phyloP scores from a whole-genome alignment of 768 basidiomycete genomes.

The Mycena indigotica region DNA sequence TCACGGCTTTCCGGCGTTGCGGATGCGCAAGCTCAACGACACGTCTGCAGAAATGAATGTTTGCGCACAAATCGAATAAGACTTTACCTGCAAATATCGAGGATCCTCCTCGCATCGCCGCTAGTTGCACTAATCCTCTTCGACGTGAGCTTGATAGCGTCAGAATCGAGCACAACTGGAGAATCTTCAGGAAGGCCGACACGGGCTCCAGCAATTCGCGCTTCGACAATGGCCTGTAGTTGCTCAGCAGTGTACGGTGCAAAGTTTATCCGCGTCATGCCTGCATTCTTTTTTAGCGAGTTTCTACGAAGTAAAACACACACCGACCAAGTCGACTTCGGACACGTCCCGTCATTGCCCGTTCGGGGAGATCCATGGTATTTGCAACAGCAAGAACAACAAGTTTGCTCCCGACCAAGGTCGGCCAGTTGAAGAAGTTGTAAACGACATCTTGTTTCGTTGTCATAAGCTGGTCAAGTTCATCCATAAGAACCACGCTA shows the following conservation, averaged over 20 bases:
- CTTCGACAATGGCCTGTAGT: constrained; percentile 83
- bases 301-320: background rate
- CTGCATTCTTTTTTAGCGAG: constrained; percentile 38
- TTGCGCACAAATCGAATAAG: background rate
- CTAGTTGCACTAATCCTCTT: constrained; percentile 73
- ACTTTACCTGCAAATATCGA: constrained; percentile 86
- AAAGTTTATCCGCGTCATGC: constrained; percentile 91
- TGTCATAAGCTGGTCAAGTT: constrained; percentile 95
- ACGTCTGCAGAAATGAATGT: constrained; percentile 48
- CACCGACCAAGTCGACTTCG: constrained; percentile 83
- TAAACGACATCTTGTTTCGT: constrained; percentile 98
- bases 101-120: constrained; percentile 89
- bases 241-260: constrained; percentile 81
- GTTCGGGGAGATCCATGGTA: constrained; percentile 96
- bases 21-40: constrained; percentile 78
- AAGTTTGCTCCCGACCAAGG: constrained; percentile 81
- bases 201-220: constrained; percentile 66
- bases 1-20: constrained; percentile 54
- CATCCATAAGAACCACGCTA: constrained; percentile 97
- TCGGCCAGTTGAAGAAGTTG: constrained; percentile 99
- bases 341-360: constrained; percentile 90
- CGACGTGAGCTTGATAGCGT: constrained; percentile 85
- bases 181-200: constrained; percentile 51
- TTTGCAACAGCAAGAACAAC: constrained; percentile 97
- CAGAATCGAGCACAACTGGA: constrained; percentile 53